Conservation (phyloP, 305 asterid genomes). For the Rubia peregrina region DNA sequence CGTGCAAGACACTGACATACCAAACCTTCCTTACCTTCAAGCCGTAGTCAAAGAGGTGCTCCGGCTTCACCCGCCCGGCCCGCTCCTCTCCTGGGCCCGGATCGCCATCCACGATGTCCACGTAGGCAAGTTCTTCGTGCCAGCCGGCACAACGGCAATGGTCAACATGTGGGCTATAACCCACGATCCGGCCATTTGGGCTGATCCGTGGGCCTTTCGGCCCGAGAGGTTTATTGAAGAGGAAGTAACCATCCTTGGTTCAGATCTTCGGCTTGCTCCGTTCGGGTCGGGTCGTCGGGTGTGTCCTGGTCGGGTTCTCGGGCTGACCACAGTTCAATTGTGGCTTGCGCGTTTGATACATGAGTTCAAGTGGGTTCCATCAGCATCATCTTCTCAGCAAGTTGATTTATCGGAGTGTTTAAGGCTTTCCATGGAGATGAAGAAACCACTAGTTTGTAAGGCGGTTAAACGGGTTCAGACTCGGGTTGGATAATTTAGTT, state of each 20-base stretch:
- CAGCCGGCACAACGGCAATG: conserved; percentile 62
- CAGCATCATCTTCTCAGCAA: background rate
- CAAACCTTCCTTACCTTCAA: conserved; percentile 45
- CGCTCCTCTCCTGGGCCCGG: conserved; percentile 66
- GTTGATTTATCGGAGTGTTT: conserved; percentile 49
- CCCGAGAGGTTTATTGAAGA: conserved; percentile 45
- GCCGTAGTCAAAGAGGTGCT: conserved; percentile 48
- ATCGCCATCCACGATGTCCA: conserved; percentile 42
- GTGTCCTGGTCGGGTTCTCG: conserved; percentile 49
- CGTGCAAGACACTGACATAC: conserved; percentile 34
- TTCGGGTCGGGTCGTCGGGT: conserved; percentile 53
- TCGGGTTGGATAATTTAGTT: background rate
- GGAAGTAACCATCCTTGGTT: conserved; percentile 45
- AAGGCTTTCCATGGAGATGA: conserved; percentile 55
- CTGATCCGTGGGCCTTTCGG: conserved; percentile 39
- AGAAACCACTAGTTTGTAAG: conserved; percentile 37
- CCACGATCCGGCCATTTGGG: conserved; percentile 48
- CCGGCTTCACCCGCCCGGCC: conserved; percentile 56
- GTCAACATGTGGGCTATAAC: conserved; percentile 70
- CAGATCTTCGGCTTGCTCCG: conserved; percentile 60
- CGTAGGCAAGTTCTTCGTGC: conserved; percentile 40
- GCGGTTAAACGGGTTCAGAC: conserved; percentile 21
- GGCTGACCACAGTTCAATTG: conserved; percentile 41
- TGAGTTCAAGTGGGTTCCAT: conserved; percentile 38
- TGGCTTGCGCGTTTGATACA: conserved; percentile 51